Evolutionary conservation across 2,329 filamentous ascomycete genomes (phyloP).

Genomic region (Talaromyces atroroseus): DNA sequence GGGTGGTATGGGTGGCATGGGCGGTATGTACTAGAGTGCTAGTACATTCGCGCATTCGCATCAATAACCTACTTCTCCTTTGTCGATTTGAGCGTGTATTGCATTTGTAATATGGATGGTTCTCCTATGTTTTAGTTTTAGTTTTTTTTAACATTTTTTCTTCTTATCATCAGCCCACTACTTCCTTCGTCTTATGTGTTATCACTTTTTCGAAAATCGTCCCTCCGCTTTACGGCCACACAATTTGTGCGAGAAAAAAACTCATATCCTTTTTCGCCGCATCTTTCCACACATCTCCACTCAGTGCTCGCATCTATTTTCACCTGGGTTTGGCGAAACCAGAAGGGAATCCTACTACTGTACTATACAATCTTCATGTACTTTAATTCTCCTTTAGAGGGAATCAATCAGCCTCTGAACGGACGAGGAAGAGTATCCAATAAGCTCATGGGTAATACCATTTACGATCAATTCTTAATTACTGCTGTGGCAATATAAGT

Average conservation of each 20-base stretch:
- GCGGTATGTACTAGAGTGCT: constrained; percentile 56
- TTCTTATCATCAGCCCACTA: neutral
- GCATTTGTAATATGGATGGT: constrained; percentile 16
- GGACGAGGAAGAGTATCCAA: constrained; percentile 2
- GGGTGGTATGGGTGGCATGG: constrained; percentile 57
- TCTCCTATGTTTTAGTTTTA: neutral
- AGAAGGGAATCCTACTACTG: constrained; percentile 6
- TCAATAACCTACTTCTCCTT: neutral
- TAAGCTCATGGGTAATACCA: neutral
- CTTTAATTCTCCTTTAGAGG: constrained; percentile 5
- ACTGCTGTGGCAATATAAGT: neutral
- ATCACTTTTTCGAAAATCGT: neutral
- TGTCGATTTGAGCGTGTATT: constrained; percentile 15
- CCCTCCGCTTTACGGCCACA: constrained; percentile 7
- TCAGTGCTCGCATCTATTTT: constrained; percentile 9
- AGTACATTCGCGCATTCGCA: neutral
- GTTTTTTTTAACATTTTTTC: too few species aligned
- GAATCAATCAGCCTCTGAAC: neutral
- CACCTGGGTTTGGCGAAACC: constrained; percentile 5
- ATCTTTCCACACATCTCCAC: constrained; percentile 10
- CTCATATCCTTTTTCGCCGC: neutral
- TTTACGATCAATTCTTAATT: neutral
- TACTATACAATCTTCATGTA: constrained; percentile 9
- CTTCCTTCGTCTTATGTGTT: constrained; percentile 10
- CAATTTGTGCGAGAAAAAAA: neutral